Evolutionary conservation across 345 rosid species (phyloP).

Genomic region (Sonneratia alba): DNA sequence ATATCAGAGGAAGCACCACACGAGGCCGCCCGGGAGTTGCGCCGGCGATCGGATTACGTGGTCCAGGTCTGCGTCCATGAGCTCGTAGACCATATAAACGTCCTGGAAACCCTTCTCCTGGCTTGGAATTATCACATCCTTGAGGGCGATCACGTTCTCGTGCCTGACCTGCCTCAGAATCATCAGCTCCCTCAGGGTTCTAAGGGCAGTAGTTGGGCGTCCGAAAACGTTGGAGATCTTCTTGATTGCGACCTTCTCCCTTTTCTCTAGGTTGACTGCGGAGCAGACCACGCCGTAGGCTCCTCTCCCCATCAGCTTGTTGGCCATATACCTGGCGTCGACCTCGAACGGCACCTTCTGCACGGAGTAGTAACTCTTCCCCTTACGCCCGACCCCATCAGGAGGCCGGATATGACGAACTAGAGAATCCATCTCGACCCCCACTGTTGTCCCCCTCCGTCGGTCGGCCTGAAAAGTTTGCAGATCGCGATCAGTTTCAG

Average conservation of each 20-base stretch:
- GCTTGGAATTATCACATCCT: slow-evolving; percentile 77
- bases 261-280: slow-evolving; percentile 59
- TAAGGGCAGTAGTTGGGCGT: slow-evolving; percentile 49
- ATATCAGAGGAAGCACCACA: background rate
- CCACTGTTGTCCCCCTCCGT: background rate
- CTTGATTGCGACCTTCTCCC: slow-evolving; percentile 79
- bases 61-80: slow-evolving; percentile 89
- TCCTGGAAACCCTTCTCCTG: slow-evolving; percentile 50
- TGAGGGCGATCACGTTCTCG: slow-evolving; percentile 72
- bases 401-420: slow-evolving; percentile 86
- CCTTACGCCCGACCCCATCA: slow-evolving; percentile 43
- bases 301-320: slow-evolving; percentile 80
- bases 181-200: slow-evolving; percentile 69
- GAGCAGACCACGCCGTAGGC: slow-evolving; percentile 89
- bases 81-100: slow-evolving; percentile 83
- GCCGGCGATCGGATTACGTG: slow-evolving; percentile 12
- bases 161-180: slow-evolving; percentile 76
- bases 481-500: no score
- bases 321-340: slow-evolving; percentile 76
- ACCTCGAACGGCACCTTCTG: slow-evolving; percentile 79
- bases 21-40: background rate
- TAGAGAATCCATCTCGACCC: slow-evolving; percentile 50
- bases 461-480: no score
- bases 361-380: slow-evolving; percentile 79
- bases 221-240: slow-evolving; percentile 81